Percentiles rank a stretch among this genome's conserved stretches.
These are phyloP conservation scores for Clonostachys byssicola DNA, from an alignment of 2,329 filamentous ascomycete genomes.

Conservation along the genomic window DNA sequence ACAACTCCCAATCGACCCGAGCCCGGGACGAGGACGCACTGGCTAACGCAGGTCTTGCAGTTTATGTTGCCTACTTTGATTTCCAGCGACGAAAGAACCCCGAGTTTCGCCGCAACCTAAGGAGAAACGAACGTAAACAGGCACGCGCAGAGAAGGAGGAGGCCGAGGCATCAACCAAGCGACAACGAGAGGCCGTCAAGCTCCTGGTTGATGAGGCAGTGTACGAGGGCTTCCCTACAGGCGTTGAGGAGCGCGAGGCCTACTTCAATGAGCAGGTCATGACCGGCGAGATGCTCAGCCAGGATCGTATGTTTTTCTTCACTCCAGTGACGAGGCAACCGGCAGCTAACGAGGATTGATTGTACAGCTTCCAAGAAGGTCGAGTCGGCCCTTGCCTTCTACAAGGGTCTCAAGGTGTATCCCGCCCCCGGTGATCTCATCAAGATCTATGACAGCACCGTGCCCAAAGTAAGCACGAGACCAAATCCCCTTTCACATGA, in stretches of 20 bases:
- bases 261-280: conserved; percentile 98
- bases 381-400: conserved; percentile 91
- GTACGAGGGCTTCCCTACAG: conserved; percentile 85
- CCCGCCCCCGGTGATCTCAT: conserved; percentile 90
- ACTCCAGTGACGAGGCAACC: neutral
- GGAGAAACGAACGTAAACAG: conserved; percentile 72
- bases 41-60: conserved; percentile 24
- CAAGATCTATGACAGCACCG: conserved; percentile 96
- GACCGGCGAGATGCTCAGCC: conserved; percentile 76
- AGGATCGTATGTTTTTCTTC: conserved; percentile 62
- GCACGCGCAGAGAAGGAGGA: conserved; percentile 69
- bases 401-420: conserved; percentile 98
- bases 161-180: conserved; percentile 59
- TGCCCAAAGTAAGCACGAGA: conserved; percentile 68
- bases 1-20: neutral
- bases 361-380: conserved; percentile 59
- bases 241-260: conserved; percentile 88
- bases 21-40: neutral
- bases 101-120: conserved; percentile 63
- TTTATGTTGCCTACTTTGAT: conserved; percentile 67
- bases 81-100: conserved; percentile 59
- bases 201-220: conserved; percentile 74
- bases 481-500: neutral
- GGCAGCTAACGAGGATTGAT: conserved; percentile 1
- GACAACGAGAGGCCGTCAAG: conserved; percentile 72